A percentile compares a stretch with the other conserved stretches of the same genome.
These are phyloP conservation scores for Macrolepiota fuliginosa DNA, from an alignment of 768 basidiomycete species.

Conservation along the genomic window DNA sequence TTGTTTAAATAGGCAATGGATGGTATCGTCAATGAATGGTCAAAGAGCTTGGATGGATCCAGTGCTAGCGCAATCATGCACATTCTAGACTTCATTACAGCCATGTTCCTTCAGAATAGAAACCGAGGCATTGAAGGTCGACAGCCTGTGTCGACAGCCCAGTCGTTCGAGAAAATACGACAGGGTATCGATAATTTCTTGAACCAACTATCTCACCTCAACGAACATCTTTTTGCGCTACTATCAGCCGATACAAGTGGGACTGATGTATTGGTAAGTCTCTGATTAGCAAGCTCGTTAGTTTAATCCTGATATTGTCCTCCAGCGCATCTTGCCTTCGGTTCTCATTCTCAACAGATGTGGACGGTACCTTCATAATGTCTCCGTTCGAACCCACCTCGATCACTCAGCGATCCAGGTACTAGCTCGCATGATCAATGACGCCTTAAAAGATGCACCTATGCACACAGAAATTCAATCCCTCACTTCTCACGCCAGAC, in stretches of 20 bases:
- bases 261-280: neutral
- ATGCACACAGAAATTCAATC: constrained; percentile 23
- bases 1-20: constrained; percentile 8
- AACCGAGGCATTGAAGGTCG: constrained; percentile 13
- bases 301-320: neutral
- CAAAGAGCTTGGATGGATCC: neutral
- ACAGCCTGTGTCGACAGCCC: neutral
- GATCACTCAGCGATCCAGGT: constrained; percentile 20
- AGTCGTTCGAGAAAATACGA: neutral
- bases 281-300: no score
- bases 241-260: neutral
- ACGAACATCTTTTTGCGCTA: neutral
- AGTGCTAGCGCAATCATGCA: constrained; percentile 28
- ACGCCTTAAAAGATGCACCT: constrained; percentile 35
- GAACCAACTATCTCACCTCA: neutral
- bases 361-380: constrained; percentile 42
- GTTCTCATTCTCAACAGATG: constrained; percentile 41
- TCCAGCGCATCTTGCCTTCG: constrained; percentile 24
- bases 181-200: constrained; percentile 1
- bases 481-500: constrained; percentile 29
- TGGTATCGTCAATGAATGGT: constrained; percentile 4
- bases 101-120: constrained; percentile 34
- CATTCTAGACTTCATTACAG: constrained; percentile 39
- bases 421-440: constrained; percentile 16
- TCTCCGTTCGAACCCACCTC: constrained; percentile 42